A percentile compares a stretch with the other conserved stretches of the same genome.
phyloP scores from a whole-genome alignment of 305 asterid genomes.

The Fraxinus sp. region DNA sequence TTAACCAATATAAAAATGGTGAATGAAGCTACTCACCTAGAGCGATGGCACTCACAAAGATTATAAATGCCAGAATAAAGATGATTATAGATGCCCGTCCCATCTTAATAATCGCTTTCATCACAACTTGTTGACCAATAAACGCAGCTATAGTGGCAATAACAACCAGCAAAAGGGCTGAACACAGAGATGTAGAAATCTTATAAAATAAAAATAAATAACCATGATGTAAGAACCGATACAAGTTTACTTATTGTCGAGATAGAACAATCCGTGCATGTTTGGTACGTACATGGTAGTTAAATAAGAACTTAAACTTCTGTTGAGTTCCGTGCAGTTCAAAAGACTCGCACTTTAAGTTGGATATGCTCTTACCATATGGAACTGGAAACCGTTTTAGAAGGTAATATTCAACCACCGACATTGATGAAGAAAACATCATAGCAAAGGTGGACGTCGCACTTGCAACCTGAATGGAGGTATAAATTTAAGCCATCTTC shows the following conservation, averaged over 20 bases:
- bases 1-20: no score
- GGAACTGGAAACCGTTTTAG: background rate
- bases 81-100: constrained; percentile 89
- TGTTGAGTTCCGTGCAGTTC: background rate
- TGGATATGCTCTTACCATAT: background rate
- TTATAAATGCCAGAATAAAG: constrained; percentile 78
- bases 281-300: no score
- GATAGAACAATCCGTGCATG: background rate
- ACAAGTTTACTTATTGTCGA: background rate
- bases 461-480: background rate
- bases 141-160: constrained; percentile 77
- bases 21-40: constrained; percentile 46
- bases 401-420: background rate
- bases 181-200: constrained; percentile 2
- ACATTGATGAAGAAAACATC: background rate
- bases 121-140: constrained; percentile 73
- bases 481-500: background rate
- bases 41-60: constrained; percentile 83
- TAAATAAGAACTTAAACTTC: background rate
- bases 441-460: background rate
- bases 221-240: background rate
- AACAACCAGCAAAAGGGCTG: constrained; percentile 68
- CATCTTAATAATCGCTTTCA: constrained; percentile 56
- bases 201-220: no score
- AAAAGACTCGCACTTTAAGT: background rate